Evolutionary conservation across 768 basidiomycete species (phyloP), one percentile per base, ranked within the genome.

Genomic region (Kwoniella botswanensis): DNA sequence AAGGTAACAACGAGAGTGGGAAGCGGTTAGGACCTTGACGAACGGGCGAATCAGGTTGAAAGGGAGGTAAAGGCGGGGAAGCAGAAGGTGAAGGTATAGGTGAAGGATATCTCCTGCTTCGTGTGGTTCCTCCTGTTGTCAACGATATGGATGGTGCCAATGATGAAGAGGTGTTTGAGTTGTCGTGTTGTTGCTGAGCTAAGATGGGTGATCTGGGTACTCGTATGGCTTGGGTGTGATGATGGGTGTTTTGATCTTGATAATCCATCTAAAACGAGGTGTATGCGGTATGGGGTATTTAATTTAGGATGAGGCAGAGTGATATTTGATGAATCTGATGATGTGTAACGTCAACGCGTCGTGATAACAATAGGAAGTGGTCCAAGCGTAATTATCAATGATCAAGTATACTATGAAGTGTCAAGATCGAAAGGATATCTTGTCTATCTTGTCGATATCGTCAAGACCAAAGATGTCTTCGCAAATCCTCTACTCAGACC

Each of bases 111-210:
- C 43, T 52, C 13, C 59, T 42, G 7, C 41, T 15, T 44, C 59
- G 43, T 22, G 21, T 61, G 41, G 18, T 61, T 26, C 26, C n/a
- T 55, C 21, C 18, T 11, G 21, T 55, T 9, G 54, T 21, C 15
- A 55, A n/a, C 10, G 54, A 55, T 55, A 55, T 55, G 21, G 54
- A 55, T 55, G 54, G 54, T 55, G 54, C 54, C 12, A 44, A 46
- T 9, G 61, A 63, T 63, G n/a, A 13, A 22, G 61, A 46, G 1
- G 10, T 35, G 18, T 12, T 26, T n/a, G 21, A 15, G 26, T 10
- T 18, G 3, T 26, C 11, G 18, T 18, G 11, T 35, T 60, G 35
- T 10, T 44, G 59, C 2, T n/a, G 29, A 22, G 59, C 10, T 44
- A 21, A 4, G n/a, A 10, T 44, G 35, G 42, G 59, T 21, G 59